These are phyloP conservation scores for Claviceps lovelessii DNA, from an alignment of 2,329 filamentous ascomycete species.

Conservation along the genomic window DNA sequence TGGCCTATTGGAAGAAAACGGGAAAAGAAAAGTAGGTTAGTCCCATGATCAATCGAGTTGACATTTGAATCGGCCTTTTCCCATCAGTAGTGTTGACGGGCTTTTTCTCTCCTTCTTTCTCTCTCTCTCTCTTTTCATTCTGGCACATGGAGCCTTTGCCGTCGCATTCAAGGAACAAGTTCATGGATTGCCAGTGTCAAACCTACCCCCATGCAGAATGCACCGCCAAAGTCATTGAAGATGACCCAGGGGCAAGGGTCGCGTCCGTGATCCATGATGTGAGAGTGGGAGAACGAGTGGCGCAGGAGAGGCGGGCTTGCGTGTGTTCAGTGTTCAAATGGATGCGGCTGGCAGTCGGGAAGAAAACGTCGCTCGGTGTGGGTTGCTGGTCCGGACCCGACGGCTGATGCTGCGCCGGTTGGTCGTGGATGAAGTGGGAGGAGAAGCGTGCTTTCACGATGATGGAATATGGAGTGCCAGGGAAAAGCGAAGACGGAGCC, in stretches of 20 bases:
- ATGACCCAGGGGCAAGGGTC: conserved; percentile 96
- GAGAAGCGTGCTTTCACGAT: background rate
- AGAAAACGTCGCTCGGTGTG: background rate
- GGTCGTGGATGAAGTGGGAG: background rate
- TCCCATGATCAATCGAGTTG: background rate
- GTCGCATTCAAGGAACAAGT: background rate
- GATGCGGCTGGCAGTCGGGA: background rate
- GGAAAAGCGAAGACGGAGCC: background rate
- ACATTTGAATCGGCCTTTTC: background rate
- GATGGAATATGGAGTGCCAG: background rate
- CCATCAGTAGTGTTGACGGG: background rate
- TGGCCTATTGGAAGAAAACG: conserved; percentile 34
- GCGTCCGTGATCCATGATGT: conserved; percentile 77
- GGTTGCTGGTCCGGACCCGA: background rate
- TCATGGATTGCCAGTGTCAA: conserved; percentile 1
- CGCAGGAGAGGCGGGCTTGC: background rate
- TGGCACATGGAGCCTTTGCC: background rate
- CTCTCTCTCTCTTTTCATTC: background rate
- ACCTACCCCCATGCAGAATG: conserved; percentile 88
- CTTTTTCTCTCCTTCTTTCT: background rate
- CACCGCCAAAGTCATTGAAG: conserved; percentile 93
- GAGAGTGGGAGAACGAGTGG: background rate
- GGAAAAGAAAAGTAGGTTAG: background rate
- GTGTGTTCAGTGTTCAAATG: background rate
- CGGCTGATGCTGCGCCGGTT: conserved; percentile 1